Evolutionary conservation across 148 eudicot genomes (phyloP), one percentile per base, ranked within the genome.

Genomic region (Fallopia convolvulus): DNA sequence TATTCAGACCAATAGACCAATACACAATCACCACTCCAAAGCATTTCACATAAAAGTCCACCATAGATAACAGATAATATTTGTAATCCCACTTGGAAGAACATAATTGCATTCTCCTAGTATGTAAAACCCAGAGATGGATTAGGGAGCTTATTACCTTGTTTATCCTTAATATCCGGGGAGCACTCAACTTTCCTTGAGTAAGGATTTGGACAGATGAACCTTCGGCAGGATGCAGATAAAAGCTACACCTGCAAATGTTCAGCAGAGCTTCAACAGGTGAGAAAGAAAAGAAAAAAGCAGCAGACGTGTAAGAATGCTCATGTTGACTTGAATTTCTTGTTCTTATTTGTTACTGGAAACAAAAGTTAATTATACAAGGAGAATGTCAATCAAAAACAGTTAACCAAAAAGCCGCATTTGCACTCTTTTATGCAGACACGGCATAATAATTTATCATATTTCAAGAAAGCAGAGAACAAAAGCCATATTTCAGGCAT

Each of bases 161-260:
- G 44, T 96, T 94, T 81, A 96, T 90, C 84, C 98, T 91, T 85
- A 96, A 82, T 81, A 96, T 96, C n/a, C 97, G 98, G 49, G 99
- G 98, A 44, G 99, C 99, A 80, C 98, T 96, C 80, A 96, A 80
- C 86, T 96, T 96, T 77, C 99, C 99, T 83, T 93, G 99, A 11
- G 98, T 93, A 42, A 86, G 85, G 80, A 93, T 93, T 85, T 93
- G 98, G 61, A 89, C 85, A 63, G 90, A 65, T 44, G 97, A 89
- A 79, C 98, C 99, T 85, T 96, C 98, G 70, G 82, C 89, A 78
- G 99, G 94, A 75, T 93, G 94, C 74, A 96, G 82, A 83, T 85
- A 93, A 83, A 96, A 96, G 87, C 99, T 90, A 84, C 98, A 96
- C 87, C 99, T 96, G 88, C 74, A 75, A 55, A 80, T 76, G 79